Evolutionary conservation across 208 protist genomes (phyloP).

Genomic region (Borovskyia barvae): DNA sequence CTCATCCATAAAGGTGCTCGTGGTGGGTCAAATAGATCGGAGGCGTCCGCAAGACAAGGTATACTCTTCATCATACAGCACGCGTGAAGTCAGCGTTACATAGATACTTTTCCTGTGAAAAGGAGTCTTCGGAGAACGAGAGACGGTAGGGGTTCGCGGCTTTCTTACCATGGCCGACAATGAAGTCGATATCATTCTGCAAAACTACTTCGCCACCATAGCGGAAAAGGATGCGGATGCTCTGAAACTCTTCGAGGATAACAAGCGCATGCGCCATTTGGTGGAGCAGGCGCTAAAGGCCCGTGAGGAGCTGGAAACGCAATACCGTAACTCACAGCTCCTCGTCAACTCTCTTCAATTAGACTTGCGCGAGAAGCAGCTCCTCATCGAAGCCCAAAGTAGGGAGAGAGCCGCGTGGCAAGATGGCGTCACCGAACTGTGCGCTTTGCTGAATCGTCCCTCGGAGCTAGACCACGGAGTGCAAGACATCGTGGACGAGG

Average conservation of each 20-base stretch:
- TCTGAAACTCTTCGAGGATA: conserved; percentile 68
- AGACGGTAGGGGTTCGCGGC: too few species aligned
- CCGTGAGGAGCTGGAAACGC: conserved; percentile 49
- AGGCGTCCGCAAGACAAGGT: too few species aligned
- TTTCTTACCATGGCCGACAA: conserved; percentile 39
- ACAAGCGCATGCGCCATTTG: conserved; percentile 62
- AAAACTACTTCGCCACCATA: conserved; percentile 70
- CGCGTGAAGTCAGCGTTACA: too few species aligned
- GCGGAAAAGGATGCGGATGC: conserved; percentile 77
- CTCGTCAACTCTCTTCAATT: conserved; percentile 47
- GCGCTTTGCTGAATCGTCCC: conserved; percentile 34
- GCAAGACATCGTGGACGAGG: conserved; percentile 38
- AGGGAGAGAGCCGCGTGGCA: conserved; percentile 29
- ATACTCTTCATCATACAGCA: too few species aligned
- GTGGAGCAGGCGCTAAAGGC: conserved; percentile 37
- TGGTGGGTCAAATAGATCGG: too few species aligned
- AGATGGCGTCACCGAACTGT: conserved; percentile 29
- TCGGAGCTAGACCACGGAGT: conserved; percentile 48
- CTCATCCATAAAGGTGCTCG: too few species aligned
- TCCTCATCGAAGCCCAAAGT: conserved; percentile 49
- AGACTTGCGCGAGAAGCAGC: conserved; percentile 52
- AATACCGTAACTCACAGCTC: conserved; percentile 26
- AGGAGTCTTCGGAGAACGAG: too few species aligned
- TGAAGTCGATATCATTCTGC: conserved; percentile 61
- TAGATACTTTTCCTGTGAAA: too few species aligned